Evolutionary conservation across 2,329 filamentous ascomycete genomes (phyloP), one percentile per base, ranked within the genome.

Genomic region (Fusarium lyarnte): DNA sequence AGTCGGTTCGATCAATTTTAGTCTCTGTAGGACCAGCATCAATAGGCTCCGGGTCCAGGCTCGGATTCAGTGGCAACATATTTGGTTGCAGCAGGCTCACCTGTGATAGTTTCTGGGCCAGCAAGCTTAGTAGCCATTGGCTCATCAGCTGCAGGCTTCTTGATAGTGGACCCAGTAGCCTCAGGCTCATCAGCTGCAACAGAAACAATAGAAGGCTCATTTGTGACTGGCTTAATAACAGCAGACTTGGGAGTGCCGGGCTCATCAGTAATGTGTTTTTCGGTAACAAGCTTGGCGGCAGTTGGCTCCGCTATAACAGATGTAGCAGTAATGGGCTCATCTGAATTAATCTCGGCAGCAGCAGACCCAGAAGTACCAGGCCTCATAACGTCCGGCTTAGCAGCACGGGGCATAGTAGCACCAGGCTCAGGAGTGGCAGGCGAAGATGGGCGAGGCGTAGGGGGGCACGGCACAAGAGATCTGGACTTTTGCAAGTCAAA

Each of bases 61-160:
- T 23, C n/a, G 19, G 46, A 6, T 11, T 10, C 16, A 19, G 11
- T 5, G 8, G 4, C 16, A 19, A 19, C 6, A 33, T 8, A 33
- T 16, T 33, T 51, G 17, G 16, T 4, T 51, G n/a, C n/a, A 33
- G 16, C 8, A 23, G n/a, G 46, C 46, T 14, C 46, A 13, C 23
- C 46, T 23, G 29, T 14, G 16, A 33, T 33, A 31, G 27, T 27
- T 12, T 1, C 27, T 17, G 21, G 16, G 27, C 21, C 17, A 3
- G 6, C 6, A 27, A 13, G 16, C 33, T 2, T 27, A 17, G 23
- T 38, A 53, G 13, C 10, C 17, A 23, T 5, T 16, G 23, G 2
- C 0, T 16, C 12, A 21, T 25, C 3, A 7, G 12, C 2, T 29
- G 1, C 33, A 8, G 13, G 33, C 23, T 2, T 47, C n/a, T 47